Conservation (phyloP, 2,329 filamentous ascomycete species). For the Talaromyces sp. region DNA sequence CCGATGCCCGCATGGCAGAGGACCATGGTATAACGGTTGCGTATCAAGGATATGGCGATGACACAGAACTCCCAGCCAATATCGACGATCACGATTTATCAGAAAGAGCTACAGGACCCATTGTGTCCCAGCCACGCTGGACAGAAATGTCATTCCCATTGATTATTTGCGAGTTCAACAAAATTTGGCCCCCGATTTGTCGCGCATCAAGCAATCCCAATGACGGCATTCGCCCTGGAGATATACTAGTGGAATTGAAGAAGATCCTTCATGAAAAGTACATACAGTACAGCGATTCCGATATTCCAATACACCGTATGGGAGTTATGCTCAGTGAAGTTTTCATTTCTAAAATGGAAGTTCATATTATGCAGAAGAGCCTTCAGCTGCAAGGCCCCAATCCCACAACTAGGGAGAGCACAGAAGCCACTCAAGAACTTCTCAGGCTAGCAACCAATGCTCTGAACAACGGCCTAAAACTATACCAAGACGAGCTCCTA, state of each 20-base stretch:
- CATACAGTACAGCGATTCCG: constrained; percentile 55
- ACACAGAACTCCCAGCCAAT: constrained; percentile 45
- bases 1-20: constrained; percentile 54
- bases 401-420: constrained; percentile 11
- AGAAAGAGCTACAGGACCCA: constrained; percentile 52
- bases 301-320: constrained; percentile 50
- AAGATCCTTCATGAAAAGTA: constrained; percentile 53
- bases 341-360: constrained; percentile 40
- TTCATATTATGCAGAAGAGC: constrained; percentile 35
- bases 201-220: neutral
- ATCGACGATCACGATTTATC: constrained; percentile 58
- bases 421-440: constrained; percentile 35
- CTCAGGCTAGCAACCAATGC: constrained; percentile 38
- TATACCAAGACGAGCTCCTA: constrained; percentile 43
- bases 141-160: constrained; percentile 62
- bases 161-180: constrained; percentile 56
- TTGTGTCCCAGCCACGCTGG: constrained; percentile 53
- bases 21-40: constrained; percentile 60
- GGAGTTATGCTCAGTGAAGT: constrained; percentile 32
- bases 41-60: constrained; percentile 51
- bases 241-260: constrained; percentile 49
- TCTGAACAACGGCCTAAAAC: constrained; percentile 35
- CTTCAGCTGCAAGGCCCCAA: constrained; percentile 14
- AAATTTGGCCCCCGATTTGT: constrained; percentile 39
- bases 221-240: constrained; percentile 21